Conservation (phyloP, 805 yeast species). For the Candida golubevii region DNA sequence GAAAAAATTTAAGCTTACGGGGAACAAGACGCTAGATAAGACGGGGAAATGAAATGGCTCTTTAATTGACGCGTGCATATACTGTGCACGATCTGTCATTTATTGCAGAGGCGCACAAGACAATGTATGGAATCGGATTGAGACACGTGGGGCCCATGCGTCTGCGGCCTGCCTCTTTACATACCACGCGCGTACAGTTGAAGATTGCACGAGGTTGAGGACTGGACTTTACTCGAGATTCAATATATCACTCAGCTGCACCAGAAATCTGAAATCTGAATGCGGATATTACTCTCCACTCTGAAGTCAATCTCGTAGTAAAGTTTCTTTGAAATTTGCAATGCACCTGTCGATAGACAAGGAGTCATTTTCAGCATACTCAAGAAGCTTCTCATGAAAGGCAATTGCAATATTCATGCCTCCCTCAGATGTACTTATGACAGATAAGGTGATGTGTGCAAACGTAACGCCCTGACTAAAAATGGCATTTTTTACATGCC, state of each 20-base stretch:
- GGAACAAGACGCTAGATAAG: too few species aligned
- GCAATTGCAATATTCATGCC: slow-evolving; percentile 12
- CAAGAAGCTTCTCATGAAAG: slow-evolving; percentile 7
- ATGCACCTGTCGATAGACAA: slow-evolving; percentile 4
- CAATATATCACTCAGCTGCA: too few species aligned
- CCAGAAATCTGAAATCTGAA: not conserved
- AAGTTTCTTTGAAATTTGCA: not conserved
- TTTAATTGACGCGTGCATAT: too few species aligned
- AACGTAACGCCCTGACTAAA: slow-evolving; percentile 14
- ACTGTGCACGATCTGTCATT: too few species aligned
- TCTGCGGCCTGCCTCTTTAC: too few species aligned
- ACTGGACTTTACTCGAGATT: too few species aligned
- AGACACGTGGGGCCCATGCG: slow-evolving; percentile 9
- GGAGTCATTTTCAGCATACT: not conserved
- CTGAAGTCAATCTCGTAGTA: not conserved
- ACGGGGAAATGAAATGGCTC: too few species aligned
- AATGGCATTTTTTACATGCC: slow-evolving; percentile 6
- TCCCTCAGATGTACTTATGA: slow-evolving; percentile 11
- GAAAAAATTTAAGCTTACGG: not conserved
- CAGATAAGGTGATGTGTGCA: slow-evolving; percentile 11
- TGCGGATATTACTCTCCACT: not conserved
- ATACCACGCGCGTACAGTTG: too few species aligned
- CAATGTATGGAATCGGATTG: not conserved
- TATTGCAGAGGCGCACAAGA: slow-evolving; percentile 3
- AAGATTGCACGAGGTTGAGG: too few species aligned